phyloP scores from a whole-genome alignment of 306 rosid species.

The Comarum palustre region DNA sequence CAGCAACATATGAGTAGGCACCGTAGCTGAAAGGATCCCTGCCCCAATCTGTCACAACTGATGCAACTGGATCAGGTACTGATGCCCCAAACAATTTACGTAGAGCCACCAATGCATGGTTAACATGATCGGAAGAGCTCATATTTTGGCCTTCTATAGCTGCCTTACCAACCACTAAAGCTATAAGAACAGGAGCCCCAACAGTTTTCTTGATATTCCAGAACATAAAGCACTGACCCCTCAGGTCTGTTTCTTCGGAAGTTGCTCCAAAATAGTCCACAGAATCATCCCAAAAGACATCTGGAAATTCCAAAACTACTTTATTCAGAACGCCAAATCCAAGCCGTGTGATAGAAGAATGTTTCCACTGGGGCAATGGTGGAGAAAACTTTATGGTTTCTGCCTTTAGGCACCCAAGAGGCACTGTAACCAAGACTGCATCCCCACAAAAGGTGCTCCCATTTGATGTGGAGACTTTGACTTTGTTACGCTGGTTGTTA shows the following conservation, averaged over 20 bases:
- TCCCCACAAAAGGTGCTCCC: slow-evolving; percentile 73
- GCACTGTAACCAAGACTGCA: slow-evolving; percentile 87
- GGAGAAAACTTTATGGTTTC: slow-evolving; percentile 85
- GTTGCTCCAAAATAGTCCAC: slow-evolving; percentile 99
- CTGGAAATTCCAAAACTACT: slow-evolving; percentile 85
- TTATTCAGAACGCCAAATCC: slow-evolving; percentile 97
- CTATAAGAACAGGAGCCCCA: slow-evolving; percentile 97
- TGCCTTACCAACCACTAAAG: slow-evolving; percentile 95
- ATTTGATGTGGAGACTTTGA: slow-evolving; percentile 73
- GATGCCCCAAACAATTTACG: slow-evolving; percentile 87
- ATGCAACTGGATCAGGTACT: slow-evolving; percentile 89
- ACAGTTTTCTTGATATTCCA: slow-evolving; percentile 95
- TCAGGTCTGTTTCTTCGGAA: slow-evolving; percentile 74
- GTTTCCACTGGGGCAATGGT: slow-evolving; percentile 87
- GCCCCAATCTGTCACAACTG: slow-evolving; percentile 99
- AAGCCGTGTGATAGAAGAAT: slow-evolving; percentile 78
- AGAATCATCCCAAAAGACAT: slow-evolving; percentile 95
- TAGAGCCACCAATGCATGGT: slow-evolving; percentile 84
- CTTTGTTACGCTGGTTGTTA: slow-evolving; percentile 40
- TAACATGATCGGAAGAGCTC: slow-evolving; percentile 70
- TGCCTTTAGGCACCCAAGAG: slow-evolving; percentile 96
- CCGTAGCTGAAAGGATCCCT: slow-evolving; percentile 95
- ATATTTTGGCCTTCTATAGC: slow-evolving; percentile 77
- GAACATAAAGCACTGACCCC: slow-evolving; percentile 99
- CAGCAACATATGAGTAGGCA: slow-evolving; percentile 91